Evolutionary conservation across 306 rosid genomes (phyloP), one percentile per base, ranked within the genome.

Genomic region (Cucurbita argyrosperma): DNA sequence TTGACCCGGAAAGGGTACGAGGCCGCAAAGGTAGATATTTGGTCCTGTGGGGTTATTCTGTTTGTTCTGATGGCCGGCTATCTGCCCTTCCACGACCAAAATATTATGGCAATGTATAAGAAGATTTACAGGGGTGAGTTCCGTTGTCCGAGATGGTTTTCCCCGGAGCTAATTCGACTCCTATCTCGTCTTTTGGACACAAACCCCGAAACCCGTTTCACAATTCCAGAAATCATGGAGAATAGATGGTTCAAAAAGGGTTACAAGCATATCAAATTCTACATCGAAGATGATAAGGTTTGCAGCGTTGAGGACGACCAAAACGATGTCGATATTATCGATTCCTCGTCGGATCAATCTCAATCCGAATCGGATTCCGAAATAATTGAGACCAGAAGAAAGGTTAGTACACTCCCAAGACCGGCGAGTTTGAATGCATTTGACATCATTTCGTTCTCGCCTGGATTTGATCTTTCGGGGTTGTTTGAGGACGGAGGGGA

Each of bases 61-160:
- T 92, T 92, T 66, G 96, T 92, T 45, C 78, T 92, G 42, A 92
- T 92, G 96, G 98, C 98, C 0, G 98, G 98, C 2, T 85, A 92
- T 76, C 80, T 92, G 39, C 98, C 98, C 8, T 92, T 92, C 46
- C 96, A 92, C 35, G 98, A 92, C 46, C 96, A 90, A 45, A 92
- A 92, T 77, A 81, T 92, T 1, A 90, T 92, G 98, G 86, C 92
- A 0, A 92, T 92, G 96, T 90, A 90, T 37, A 92, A 88, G 88
- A 92, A 90, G 77, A 92, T 92, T 59, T 92, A 92, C 51, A 88
- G 74, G 53, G 98, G 98, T 4, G 96, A 90, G 15, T 92, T 92
- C 37, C 80, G 89, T 40, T 88, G 98, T 62, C 98, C 98, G 0
- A 77, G 92, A 65, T 92, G 98, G 98, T 92, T 92, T 56, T 83